Evolutionary conservation across 371 early-diverging fungal genomes (phyloP), one percentile per base, ranked within the genome.

Genomic region (Phascolomyces articulosus): DNA sequence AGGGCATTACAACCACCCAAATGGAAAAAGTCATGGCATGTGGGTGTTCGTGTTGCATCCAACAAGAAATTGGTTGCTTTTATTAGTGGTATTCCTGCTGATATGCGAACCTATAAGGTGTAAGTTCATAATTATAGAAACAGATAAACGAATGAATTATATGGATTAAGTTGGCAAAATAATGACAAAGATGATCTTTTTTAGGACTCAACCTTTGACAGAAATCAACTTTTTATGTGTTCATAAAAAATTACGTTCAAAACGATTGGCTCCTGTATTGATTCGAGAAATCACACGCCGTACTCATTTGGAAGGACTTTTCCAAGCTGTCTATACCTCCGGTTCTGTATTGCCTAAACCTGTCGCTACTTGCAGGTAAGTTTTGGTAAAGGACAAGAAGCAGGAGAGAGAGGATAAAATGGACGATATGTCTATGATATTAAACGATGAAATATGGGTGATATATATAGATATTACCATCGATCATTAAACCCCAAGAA

Each of bases 221-320:
- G 97, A 97, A 67, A 97, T 99, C 84, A 99, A 99, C 88, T 99
- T 98, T 73, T 82, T 99, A 61, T 99, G 99, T 76, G 85, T 99
- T 41, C 95, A 96, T 79, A 97, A 96, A 84, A 92, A 93, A 70
- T 91, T 98, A 49, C 90, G 99, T 49, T 89, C 91, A 53, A 96
- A 97, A 78, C 91, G 98, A 58, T 82, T 99, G 60, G 95, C 99
- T 10, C 99, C 99, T 18, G 87, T 99, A n/a, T 80, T 99, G 58
- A 99, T 99, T 77, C 93, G 93, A 74, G 99, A 99, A 74, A 90
- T 99, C 53, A 99, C 98, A 2, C 91, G 99, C 51, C 89, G 95
- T 40, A 94, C 93, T 41, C 92, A 99, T 83, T 69, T 93, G 60
- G 88, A 90, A 65, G 98, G 97, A 20, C 94, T 98, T 44, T 98